phyloP scores from a whole-genome alignment of 2,329 filamentous ascomycete species.

The Aspergillus tanneri region DNA sequence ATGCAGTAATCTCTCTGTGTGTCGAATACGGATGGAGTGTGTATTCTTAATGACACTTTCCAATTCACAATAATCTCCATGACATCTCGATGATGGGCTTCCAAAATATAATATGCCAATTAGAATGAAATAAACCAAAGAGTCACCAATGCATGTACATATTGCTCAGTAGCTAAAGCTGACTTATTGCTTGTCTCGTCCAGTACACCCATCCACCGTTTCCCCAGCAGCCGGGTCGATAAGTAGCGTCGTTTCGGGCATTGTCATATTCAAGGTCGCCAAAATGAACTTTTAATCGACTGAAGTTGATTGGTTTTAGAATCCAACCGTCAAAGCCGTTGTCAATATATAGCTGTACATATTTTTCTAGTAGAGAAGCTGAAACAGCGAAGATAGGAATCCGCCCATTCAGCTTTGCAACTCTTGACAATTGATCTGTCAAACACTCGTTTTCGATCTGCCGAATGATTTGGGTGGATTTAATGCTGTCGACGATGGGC shows the following conservation, averaged over 20 bases:
- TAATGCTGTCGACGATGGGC: slow-evolving; percentile 91
- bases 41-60: no score
- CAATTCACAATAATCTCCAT: no score
- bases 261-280: slow-evolving; percentile 64
- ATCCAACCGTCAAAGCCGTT: slow-evolving; percentile 90
- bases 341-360: slow-evolving; percentile 67
- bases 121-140: not conserved
- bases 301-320: slow-evolving; percentile 82
- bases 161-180: not conserved
- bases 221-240: slow-evolving; percentile 74
- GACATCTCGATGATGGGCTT: no score
- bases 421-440: slow-evolving; percentile 55
- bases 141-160: not conserved
- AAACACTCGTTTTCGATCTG: slow-evolving; percentile 62
- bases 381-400: slow-evolving; percentile 87
- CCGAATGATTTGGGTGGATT: slow-evolving; percentile 79
- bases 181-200: not conserved
- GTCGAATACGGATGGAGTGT: no score
- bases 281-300: slow-evolving; percentile 67
- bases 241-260: slow-evolving; percentile 63
- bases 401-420: slow-evolving; percentile 61
- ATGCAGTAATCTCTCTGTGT: no score
- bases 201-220: slow-evolving; percentile 76
- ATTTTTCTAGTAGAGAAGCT: slow-evolving; percentile 72
- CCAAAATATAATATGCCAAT: not conserved